Base-by-base conservation (phyloP, 2,329 filamentous ascomycete species). In the Corinectria fuckeliana region DNA sequence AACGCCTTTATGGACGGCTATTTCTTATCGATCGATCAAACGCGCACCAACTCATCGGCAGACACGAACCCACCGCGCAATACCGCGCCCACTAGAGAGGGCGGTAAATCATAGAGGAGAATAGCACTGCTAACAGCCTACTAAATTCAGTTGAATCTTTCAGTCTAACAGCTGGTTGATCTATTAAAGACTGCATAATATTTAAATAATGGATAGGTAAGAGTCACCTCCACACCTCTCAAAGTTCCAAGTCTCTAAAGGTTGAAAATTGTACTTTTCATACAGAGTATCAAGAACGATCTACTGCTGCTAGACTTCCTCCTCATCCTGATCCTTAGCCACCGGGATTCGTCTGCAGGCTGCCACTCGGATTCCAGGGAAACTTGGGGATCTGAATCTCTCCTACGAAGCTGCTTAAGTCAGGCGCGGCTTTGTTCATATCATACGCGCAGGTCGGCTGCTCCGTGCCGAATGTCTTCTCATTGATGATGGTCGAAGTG, bases 321-420 rank as follows among this genome's bases (percentile, higher is more conserved):
- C 21, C 23, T 11, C 14, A 10, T 18, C 32, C n/a, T 18, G 1
- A 36, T 36, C 32, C 3, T 50, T 32, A 64, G 21, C 62, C 62
- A 32, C 62, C 62, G n/a, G 62, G 62, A 23, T 65, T 65, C 2
- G 62, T 65, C 38, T 65, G 62, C 3, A 65, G 48, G 20, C 62
- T 65, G 11, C 62, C 62, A 36, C 62, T 65, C 1, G 62, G 62
- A 7, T 65, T 65, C 13, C 48, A 65, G 0, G 62, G 62, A 11
- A 65, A 65, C 38, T 65, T 65, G 0, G 62, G 54, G 6, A 65
- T 65, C 26, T 62, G 13, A 10, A 65, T 51, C 23, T 65, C 62
- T 1, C 62, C 62, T 3, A 65, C 62, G 28, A 65, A 65, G 3
- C 10, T 62, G 11, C 49, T 34, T 1, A 64, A 41, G 1, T 65